phyloP scores from a whole-genome alignment of 108 stramenopile species.

The Skeletonema menzelii region DNA sequence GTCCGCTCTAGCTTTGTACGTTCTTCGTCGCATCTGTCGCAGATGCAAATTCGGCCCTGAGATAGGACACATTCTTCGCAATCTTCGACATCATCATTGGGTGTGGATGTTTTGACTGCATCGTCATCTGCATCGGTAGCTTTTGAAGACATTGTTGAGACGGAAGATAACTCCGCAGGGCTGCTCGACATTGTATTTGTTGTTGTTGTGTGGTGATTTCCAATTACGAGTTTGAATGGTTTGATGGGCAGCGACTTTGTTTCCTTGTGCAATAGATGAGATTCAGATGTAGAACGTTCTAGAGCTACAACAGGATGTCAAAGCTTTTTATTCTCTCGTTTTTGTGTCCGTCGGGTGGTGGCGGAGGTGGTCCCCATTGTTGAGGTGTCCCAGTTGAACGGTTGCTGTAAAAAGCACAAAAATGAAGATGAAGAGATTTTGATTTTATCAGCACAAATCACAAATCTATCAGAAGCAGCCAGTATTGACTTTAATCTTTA shows the following conservation, averaged over 20 bases:
- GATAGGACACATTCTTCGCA: constrained; percentile 14
- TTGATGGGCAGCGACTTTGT: neutral
- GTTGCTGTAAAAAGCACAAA: too few species aligned
- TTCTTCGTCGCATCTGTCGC: constrained; percentile 14
- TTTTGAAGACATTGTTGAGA: neutral
- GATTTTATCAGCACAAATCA: too few species aligned
- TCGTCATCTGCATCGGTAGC: neutral
- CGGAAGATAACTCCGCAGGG: neutral
- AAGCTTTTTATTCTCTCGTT: too few species aligned
- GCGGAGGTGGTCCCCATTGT: too few species aligned
- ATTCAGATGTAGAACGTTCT: too few species aligned
- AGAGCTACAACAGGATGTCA: too few species aligned
- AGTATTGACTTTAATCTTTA: too few species aligned
- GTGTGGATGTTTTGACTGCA: neutral
- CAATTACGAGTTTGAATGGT: neutral
- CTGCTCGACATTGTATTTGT: neutral
- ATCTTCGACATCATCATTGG: neutral
- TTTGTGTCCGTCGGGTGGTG: too few species aligned
- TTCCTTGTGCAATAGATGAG: too few species aligned
- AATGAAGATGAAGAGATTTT: too few species aligned
- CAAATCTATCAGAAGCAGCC: too few species aligned
- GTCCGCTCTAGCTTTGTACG: constrained; percentile 4
- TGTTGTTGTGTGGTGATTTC: neutral
- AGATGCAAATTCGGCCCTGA: constrained; percentile 12
- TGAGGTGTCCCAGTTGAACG: too few species aligned